Conservation (phyloP, 1,284 basidiomycete species). For the Ustilago lituana region DNA sequence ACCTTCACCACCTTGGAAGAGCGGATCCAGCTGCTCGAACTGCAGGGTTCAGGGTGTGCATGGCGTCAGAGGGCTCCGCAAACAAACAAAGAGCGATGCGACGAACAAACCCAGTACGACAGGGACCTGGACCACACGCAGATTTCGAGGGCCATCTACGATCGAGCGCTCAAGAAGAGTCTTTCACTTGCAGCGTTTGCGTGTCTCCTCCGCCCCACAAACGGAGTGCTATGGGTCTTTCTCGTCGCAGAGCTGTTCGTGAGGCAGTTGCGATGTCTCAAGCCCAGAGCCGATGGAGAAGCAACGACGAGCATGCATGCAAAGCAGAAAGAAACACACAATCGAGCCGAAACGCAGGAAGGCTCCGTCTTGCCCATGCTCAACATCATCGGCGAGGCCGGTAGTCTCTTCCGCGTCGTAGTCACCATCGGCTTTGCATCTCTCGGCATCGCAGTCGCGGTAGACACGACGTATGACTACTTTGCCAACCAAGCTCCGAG, state of each 20-base stretch:
- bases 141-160: conserved; percentile 13
- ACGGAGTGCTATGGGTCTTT: conserved; percentile 83
- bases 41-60: conserved; percentile 7
- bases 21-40: neutral
- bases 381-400: conserved; percentile 21
- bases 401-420: conserved; percentile 4
- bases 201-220: conserved; percentile 85
- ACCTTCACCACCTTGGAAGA: conserved; percentile 13
- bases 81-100: neutral
- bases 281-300: neutral
- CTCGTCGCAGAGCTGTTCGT: conserved; percentile 31
- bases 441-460: conserved; percentile 68
- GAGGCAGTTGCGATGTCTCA: conserved; percentile 10
- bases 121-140: conserved; percentile 15
- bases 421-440: conserved; percentile 63
- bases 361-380: conserved; percentile 20
- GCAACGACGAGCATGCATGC: neutral
- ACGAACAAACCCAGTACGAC: conserved; percentile 9
- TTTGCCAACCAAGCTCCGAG: conserved; percentile 47
- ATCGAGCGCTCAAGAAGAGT: conserved; percentile 14
- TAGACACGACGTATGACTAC: conserved; percentile 79
- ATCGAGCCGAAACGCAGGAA: neutral
- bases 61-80: conserved; percentile 11
- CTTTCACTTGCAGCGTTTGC: conserved; percentile 74
- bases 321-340: neutral